Conservation (phyloP, 129 eudicot genomes). For the Centaurea solstitialis region DNA sequence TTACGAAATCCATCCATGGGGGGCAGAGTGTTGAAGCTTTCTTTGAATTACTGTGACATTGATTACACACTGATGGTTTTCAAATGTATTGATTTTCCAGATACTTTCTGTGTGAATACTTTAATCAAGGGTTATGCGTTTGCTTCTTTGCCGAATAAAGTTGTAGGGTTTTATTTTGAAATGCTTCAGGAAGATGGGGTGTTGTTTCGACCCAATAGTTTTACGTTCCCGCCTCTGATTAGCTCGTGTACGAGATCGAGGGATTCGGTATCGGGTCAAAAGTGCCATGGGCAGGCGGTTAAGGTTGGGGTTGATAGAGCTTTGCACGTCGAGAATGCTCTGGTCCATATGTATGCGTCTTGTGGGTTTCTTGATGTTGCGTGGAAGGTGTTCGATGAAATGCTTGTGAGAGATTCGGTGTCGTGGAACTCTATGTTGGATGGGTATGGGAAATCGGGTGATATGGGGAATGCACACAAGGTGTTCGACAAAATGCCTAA, state of each 20-base stretch:
- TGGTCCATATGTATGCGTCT: slow-evolving; percentile 68
- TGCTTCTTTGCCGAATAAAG: slow-evolving; percentile 39
- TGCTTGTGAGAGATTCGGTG: slow-evolving; percentile 65
- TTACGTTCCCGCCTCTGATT: slow-evolving; percentile 60
- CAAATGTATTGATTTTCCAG: slow-evolving; percentile 43
- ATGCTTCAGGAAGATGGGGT: slow-evolving; percentile 53
- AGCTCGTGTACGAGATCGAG: slow-evolving; percentile 59
- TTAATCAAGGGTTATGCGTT: slow-evolving; percentile 58
- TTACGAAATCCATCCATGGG: slow-evolving; percentile 54
- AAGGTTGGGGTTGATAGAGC: slow-evolving; percentile 75
- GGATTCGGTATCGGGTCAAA: slow-evolving; percentile 42
- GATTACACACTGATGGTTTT: slow-evolving; percentile 52
- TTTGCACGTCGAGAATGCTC: slow-evolving; percentile 68
- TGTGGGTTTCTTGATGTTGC: slow-evolving; percentile 61
- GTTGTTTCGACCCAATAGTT: slow-evolving; percentile 54
- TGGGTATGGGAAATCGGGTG: slow-evolving; percentile 55
- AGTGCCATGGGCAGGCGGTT: slow-evolving; percentile 79
- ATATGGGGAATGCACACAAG: slow-evolving; percentile 60
- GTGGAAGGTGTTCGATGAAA: slow-evolving; percentile 57
- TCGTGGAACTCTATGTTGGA: slow-evolving; percentile 72
- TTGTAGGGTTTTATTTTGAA: slow-evolving; percentile 49
- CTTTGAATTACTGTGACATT: slow-evolving; percentile 34
- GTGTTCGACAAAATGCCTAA: slow-evolving; percentile 71
- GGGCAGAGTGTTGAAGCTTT: slow-evolving; percentile 53
- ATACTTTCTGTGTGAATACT: slow-evolving; percentile 63